Percentiles rank a stretch among this genome's conserved stretches.
Conservation (phyloP, 345 rosid species). For the Balakata baccata region DNA sequence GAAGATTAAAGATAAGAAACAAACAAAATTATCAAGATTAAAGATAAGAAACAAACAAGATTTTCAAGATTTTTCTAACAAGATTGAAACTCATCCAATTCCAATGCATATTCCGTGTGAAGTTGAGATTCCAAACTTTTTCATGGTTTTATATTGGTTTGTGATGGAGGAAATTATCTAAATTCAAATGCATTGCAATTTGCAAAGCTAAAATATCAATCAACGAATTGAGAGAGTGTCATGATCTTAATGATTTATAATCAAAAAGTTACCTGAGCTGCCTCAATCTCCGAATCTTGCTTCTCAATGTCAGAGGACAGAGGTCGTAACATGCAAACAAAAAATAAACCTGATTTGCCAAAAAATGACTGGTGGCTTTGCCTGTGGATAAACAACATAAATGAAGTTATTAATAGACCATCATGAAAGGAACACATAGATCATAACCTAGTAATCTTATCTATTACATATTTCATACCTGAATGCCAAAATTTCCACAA, state of each 20-base stretch:
- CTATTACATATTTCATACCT: slow-evolving; percentile 33
- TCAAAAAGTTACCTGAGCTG: slow-evolving; percentile 44
- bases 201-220: too few species aligned
- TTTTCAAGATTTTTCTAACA: neutral
- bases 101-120: too few species aligned
- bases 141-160: neutral
- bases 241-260: neutral
- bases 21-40: neutral
- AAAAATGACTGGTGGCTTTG: slow-evolving; percentile 57
- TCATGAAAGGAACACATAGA: neutral
- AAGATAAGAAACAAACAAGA: neutral
- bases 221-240: neutral
- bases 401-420: neutral
- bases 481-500: slow-evolving; percentile 59
- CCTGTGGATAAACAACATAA: slow-evolving; percentile 28
- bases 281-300: slow-evolving; percentile 57
- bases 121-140: neutral
- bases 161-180: neutral
- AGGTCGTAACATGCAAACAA: slow-evolving; percentile 53
- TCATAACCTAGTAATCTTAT: neutral
- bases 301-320: slow-evolving; percentile 38
- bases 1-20: neutral
- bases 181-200: neutral
- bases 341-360: slow-evolving; percentile 56
- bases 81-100: neutral